Evolutionary conservation across 768 basidiomycete genomes (phyloP).

Genomic region (Lactarius trivialis): DNA sequence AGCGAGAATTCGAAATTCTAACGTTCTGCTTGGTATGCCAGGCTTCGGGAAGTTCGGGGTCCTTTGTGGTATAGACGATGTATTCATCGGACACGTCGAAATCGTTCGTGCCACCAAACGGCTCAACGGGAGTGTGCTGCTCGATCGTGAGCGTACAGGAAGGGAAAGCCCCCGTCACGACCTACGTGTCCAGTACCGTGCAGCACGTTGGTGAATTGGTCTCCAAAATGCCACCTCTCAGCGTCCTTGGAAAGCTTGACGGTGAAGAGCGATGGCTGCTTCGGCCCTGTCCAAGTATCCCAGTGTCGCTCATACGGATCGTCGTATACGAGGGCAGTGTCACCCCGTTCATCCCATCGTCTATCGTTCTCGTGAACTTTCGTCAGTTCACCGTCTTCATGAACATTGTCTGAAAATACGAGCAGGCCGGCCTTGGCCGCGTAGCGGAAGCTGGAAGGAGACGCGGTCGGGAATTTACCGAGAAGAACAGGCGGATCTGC

Average conservation of each 20-base stretch:
- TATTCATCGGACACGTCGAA: slow-evolving; percentile 64
- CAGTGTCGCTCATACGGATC: slow-evolving; percentile 44
- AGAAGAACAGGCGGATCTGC: slow-evolving; percentile 42
- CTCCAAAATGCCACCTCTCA: slow-evolving; percentile 48
- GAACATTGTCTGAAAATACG: slow-evolving; percentile 82
- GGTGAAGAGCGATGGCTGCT: slow-evolving; percentile 65
- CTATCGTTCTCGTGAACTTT: slow-evolving; percentile 65
- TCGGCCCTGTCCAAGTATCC: slow-evolving; percentile 67
- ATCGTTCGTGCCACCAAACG: slow-evolving; percentile 80
- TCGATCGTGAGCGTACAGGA: background rate
- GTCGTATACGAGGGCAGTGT: slow-evolving; percentile 52
- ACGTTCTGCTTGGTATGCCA: slow-evolving; percentile 91
- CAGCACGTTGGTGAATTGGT: slow-evolving; percentile 52
- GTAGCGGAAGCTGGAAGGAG: slow-evolving; percentile 66
- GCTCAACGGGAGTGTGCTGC: slow-evolving; percentile 71
- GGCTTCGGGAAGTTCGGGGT: slow-evolving; percentile 67
- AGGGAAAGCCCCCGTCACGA: background rate
- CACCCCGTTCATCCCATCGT: slow-evolving; percentile 65
- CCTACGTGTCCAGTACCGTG: slow-evolving; percentile 66
- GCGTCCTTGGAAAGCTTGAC: slow-evolving; percentile 46
- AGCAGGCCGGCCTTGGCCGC: slow-evolving; percentile 49
- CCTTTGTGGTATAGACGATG: slow-evolving; percentile 82
- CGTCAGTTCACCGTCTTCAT: slow-evolving; percentile 65
- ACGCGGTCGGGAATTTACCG: slow-evolving; percentile 62
- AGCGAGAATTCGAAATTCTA: slow-evolving; percentile 8